Evolutionary conservation across 2,329 filamentous ascomycete species (phyloP), one percentile per base, ranked within the genome.

Genomic region (Stagonosporopsis chrysanthemi): DNA sequence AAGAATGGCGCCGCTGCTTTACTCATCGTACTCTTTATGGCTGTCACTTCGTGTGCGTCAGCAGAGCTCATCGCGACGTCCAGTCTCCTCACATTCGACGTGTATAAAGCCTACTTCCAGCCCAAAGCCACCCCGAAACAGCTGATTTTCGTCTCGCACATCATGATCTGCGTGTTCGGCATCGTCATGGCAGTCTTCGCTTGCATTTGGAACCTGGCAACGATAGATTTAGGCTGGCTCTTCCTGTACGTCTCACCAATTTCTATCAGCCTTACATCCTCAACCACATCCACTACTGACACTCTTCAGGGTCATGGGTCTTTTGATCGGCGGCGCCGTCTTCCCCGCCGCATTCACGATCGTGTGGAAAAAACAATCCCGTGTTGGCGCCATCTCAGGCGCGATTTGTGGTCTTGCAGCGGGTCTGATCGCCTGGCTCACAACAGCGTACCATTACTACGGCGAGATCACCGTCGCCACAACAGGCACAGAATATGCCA

Each of bases 41-140:
- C 71, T 22, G 71, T 73, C n/a, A 75, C 71, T 1, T 73, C 69
- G 3, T 71, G 65, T 31, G 68, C 67, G n/a, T 78, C 75, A 14
- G 73, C 77, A 1, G 76, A 80, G 51, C 68, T 79, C 17, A 78
- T 79, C 31, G 75, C 77, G 0, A 76, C 78, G 1, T 76, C 74
- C 6, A 74, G 75, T 7, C 66, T 79, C 1, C 62, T 77, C 2
- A 79, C 77, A 0, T 80, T 77, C 56, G 78, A 80, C 51, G 71
- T 80, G n/a, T 80, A 79, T 70, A 78, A 79, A 59, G 74, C 72
- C 0, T 79, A 79, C 59, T 69, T 79, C 41, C 67, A 75, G 28
- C 76, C 77, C 0, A 69, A 72, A 6, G 76, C 77, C 4, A 66
- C 64, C 2, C 72, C 74, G 1, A 54, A 66, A 14, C 73, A 71